A percentile compares a stretch with the other conserved stretches of the same genome.
Evolutionary conservation across 495 filamentous ascomycete species (phyloP).

Genomic region (Aspergillus cristatus): DNA sequence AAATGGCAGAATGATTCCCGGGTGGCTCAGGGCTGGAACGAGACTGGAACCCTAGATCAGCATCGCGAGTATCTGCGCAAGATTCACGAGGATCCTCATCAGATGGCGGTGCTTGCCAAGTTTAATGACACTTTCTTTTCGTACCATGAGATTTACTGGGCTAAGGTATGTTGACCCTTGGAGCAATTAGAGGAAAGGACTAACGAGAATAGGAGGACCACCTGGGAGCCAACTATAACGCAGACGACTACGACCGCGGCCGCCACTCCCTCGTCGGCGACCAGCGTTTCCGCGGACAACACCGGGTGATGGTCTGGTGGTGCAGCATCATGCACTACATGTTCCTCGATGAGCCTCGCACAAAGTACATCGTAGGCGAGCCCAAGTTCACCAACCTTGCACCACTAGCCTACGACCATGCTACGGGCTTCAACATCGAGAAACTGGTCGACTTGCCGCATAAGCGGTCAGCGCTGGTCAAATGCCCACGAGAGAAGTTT

Average conservation of each 20-base stretch:
- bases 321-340: slow-evolving; percentile 57
- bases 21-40: slow-evolving; percentile 60
- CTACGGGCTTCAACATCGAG: slow-evolving; percentile 49
- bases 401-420: slow-evolving; percentile 51
- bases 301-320: slow-evolving; percentile 58
- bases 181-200: not conserved
- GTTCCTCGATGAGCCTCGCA: slow-evolving; percentile 57
- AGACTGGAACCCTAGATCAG: slow-evolving; percentile 54
- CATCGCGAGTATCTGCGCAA: slow-evolving; percentile 50
- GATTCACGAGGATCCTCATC: slow-evolving; percentile 49
- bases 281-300: slow-evolving; percentile 49
- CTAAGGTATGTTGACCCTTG: slow-evolving; percentile 35
- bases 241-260: slow-evolving; percentile 51
- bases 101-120: slow-evolving; percentile 44
- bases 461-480: slow-evolving; percentile 49
- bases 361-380: slow-evolving; percentile 51
- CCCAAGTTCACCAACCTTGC: slow-evolving; percentile 48
- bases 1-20: slow-evolving; percentile 63
- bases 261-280: slow-evolving; percentile 57
- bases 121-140: slow-evolving; percentile 52
- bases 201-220: slow-evolving; percentile 42
- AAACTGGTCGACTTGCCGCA: slow-evolving; percentile 53
- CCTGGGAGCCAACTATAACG: slow-evolving; percentile 50
- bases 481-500: slow-evolving; percentile 48
- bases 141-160: slow-evolving; percentile 62